phyloP scores from a whole-genome alignment of 768 basidiomycete genomes.

The Neoboletus magnificus region DNA sequence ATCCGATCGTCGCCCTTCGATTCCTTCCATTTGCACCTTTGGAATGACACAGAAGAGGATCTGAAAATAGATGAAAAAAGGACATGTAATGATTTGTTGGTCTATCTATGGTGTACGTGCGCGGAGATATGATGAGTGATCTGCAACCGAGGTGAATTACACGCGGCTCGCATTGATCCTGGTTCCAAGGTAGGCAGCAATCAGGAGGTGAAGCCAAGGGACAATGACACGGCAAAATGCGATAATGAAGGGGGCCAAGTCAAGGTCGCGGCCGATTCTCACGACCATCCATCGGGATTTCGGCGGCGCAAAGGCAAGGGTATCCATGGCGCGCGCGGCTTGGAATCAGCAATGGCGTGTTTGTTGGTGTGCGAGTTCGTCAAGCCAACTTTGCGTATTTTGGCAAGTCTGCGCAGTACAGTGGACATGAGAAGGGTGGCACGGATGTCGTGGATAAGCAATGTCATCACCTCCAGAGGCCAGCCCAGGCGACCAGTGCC shows the following conservation, averaged over 20 bases:
- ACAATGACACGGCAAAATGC: neutral
- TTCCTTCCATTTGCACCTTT: neutral
- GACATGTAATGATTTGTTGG: neutral
- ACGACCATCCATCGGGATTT: constrained; percentile 40
- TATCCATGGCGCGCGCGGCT: constrained; percentile 31
- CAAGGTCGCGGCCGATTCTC: constrained; percentile 14
- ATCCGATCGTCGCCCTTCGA: neutral
- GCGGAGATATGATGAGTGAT: constrained; percentile 14
- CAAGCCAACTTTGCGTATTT: constrained; percentile 45
- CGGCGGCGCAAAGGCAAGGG: constrained; percentile 40
- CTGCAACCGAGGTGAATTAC: neutral
- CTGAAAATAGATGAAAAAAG: constrained; percentile 3
- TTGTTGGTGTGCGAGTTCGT: constrained; percentile 27
- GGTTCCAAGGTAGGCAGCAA: constrained; percentile 10
- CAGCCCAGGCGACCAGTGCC: constrained; percentile 57
- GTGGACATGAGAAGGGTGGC: constrained; percentile 2
- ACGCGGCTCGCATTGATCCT: constrained; percentile 15
- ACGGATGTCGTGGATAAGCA: constrained; percentile 14
- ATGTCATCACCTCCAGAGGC: constrained; percentile 54
- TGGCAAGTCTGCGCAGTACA: constrained; percentile 35
- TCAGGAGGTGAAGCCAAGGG: neutral
- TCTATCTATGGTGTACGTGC: constrained; percentile 13
- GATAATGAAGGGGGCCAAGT: constrained; percentile 10
- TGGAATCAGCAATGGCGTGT: constrained; percentile 9
- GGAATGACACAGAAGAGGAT: constrained; percentile 7